Base-by-base conservation (phyloP, 2,329 filamentous ascomycete species). In the Cytospora leucostoma region DNA sequence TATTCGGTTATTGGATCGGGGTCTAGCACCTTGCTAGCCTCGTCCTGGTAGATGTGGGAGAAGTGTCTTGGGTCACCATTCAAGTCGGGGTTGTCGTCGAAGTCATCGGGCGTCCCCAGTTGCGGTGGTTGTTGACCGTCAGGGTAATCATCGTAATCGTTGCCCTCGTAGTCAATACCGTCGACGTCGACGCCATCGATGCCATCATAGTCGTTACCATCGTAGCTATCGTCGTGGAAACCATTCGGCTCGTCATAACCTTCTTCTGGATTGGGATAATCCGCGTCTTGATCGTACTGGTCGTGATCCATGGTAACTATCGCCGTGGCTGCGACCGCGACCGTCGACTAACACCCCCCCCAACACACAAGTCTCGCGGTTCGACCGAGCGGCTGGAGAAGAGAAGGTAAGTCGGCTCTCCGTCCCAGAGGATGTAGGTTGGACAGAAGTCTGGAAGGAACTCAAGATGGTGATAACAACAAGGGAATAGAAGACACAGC, bases 1-100 rank as follows among this genome's bases (percentile, higher is more conserved):
- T 80, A 73, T 64, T 76, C 80, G 56, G 77, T 55, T 21, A 66
- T 66, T 32, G 35, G 58, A 50, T 62, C 61, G 17, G 56, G 64
- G 50, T 64, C 64, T 27, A 58, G 33, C 37, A 64, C 38, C 50
- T 49, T 54, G 15, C 61, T 53, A 21, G 61, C 55, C 21, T 65
- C 64, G n/a, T 59, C 56, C 38, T 59, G 40, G 40, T 66, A 66
- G 21, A 66, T 38, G 27, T 66, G 61, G n/a, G 64, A 66, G 49
- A 61, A 50, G 56, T 66, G 61, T 47, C 50, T 66, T 12, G 61
- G 64, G 19, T 66, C 62, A 3, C 54, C 34, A 44, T 53, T 47
- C n/a, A 61, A 35, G n/a, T 44, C 57, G 13, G n/a, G 33, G 19
- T 38, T 52, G 50, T 27, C 53, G 17, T 53, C 56, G 7, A 54